Evolutionary conservation across 2,329 filamentous ascomycete species (phyloP), one percentile per base, ranked within the genome.

Genomic region (Chrysosporium queenslandicum): DNA sequence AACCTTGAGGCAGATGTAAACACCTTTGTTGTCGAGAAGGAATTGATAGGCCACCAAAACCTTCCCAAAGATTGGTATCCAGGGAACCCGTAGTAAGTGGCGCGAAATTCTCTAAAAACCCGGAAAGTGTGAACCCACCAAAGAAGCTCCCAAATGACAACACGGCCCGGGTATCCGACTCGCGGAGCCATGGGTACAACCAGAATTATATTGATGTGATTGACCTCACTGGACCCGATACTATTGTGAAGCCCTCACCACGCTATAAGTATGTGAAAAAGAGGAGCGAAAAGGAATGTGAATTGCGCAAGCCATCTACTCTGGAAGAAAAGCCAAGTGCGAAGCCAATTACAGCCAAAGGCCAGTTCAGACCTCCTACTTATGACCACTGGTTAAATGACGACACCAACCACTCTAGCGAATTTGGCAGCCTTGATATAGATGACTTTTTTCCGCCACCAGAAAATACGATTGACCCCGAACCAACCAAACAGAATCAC

Each of bases 21-120:
- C 86, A 91, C 60, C 66, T 77, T 32, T 91, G 86, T 60, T 91
- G 86, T 61, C 77, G 76, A 21, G 80, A 86, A 55, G 86, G 86
- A 0, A 62, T 86, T 16, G 80, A 86, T 32, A 86, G 81, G 56
- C 82, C 79, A 53, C 71, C 77, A 40, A 73, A 74, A 63, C 54
- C 69, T 14, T 61, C 49, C 34, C 66, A 63, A 43, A 67, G 60
- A 53, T 57, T 65, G 47, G 23, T 2, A 40, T 2, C 4, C 16
- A 54, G 55, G 39, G 45, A 46, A 3, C 20, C 14, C 4, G 18
- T 18, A 23, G 20, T 12, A 29, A 45, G 20, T 11, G 25, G 29
- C 12, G 11, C 11, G 1, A 37, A 27, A 29, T 6, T 3, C 40
- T 11, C n/a, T 14, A 32, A 27, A 50, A 37, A 50, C 20, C 4